Percentiles rank a stretch among this genome's conserved stretches.
Conservation (phyloP, 116 monocot species). For the Iris pallida region DNA sequence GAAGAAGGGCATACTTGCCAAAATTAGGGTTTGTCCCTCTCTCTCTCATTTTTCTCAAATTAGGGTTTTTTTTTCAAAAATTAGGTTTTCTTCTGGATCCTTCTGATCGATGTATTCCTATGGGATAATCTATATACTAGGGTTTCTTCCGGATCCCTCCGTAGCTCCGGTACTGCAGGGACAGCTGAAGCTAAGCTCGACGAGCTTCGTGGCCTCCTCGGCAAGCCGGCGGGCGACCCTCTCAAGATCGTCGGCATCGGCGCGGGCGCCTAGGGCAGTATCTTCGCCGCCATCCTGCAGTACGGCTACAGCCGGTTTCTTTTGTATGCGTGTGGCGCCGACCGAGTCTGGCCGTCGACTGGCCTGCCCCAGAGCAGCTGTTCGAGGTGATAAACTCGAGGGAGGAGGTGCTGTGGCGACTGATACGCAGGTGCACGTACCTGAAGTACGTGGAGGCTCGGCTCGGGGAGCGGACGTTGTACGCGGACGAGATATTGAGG, state of each 20-base stretch:
- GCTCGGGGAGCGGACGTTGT: no score
- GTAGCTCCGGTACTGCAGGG: no score
- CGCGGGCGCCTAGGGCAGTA: constrained; percentile 90
- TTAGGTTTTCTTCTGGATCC: no score
- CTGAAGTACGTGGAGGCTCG: no score
- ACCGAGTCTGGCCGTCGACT: constrained; percentile 56
- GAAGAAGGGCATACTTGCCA: no score
- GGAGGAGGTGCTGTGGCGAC: constrained; percentile 72
- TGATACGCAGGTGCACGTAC: constrained; percentile 76
- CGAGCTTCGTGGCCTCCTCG: constrained; percentile 58
- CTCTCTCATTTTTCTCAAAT: no score
- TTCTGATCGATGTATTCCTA: no score
- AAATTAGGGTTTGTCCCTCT: no score
- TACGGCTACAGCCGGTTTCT: constrained; percentile 67
- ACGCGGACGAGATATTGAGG: no score
- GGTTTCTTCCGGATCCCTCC: no score
- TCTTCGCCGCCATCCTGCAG: constrained; percentile 71
- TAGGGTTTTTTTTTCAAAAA: no score
- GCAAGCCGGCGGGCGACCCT: constrained; percentile 65
- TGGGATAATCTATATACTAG: no score
- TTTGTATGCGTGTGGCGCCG: constrained; percentile 84
- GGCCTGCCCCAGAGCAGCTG: constrained; percentile 64
- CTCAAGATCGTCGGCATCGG: constrained; percentile 76
- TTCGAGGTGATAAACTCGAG: constrained; percentile 87
- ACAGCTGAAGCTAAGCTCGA: constrained; percentile 53